phyloP scores from a whole-genome alignment of 192 early-diverging fungal genomes.

The Coemansia sp. region DNA sequence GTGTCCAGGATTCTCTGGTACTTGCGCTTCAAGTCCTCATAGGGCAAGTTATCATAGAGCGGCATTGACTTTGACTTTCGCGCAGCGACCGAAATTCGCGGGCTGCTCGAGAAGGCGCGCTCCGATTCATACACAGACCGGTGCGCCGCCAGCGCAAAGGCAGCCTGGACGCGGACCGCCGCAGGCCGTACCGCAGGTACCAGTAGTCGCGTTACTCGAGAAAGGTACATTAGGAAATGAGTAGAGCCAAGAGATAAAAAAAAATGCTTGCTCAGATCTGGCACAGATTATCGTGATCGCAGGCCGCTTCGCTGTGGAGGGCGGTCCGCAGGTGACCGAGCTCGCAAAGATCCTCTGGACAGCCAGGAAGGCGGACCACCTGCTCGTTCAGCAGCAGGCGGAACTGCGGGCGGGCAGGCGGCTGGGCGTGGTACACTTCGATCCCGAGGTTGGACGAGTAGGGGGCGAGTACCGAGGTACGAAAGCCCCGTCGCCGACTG shows the following conservation, averaged over 20 bases:
- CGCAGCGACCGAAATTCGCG: too few species aligned
- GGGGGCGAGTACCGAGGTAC: conserved; percentile 14
- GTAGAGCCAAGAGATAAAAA: background rate
- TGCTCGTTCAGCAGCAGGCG: conserved; percentile 32
- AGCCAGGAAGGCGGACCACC: conserved; percentile 8
- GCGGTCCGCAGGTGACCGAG: conserved; percentile 16
- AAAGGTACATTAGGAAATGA: background rate
- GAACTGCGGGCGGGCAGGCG: conserved; percentile 6
- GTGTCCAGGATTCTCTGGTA: too few species aligned
- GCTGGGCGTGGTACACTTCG: conserved; percentile 21
- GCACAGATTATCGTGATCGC: conserved; percentile 22
- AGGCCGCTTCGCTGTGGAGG: conserved; percentile 17
- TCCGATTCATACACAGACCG: too few species aligned
- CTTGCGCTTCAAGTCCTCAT: too few species aligned
- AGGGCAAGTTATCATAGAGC: too few species aligned
- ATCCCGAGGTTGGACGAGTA: conserved; percentile 32
- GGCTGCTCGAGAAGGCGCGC: too few species aligned
- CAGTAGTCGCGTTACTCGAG: too few species aligned
- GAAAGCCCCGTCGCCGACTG: conserved; percentile 14
- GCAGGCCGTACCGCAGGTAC: too few species aligned
- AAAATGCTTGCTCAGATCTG: background rate
- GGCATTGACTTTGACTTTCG: too few species aligned
- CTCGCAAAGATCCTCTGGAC: conserved; percentile 14
- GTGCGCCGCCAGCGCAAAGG: too few species aligned
- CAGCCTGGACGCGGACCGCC: too few species aligned